Evolutionary conservation across 768 basidiomycete species (phyloP).

Genomic region (Lactifluus rugatus): DNA sequence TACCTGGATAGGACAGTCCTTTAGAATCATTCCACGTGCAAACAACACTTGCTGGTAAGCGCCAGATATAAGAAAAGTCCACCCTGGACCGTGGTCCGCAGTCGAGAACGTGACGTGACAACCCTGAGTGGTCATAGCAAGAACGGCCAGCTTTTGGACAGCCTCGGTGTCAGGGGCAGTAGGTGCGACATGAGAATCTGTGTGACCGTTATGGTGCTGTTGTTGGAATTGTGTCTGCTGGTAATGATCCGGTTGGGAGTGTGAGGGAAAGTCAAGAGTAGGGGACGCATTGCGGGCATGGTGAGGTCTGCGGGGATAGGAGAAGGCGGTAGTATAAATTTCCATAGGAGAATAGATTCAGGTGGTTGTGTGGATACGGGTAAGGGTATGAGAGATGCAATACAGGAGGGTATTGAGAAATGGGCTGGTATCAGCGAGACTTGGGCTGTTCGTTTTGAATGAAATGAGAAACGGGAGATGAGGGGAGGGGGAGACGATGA

Average conservation of each 20-base stretch:
- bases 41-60: constrained; percentile 89
- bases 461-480: constrained; percentile 10
- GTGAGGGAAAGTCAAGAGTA: constrained; percentile 50
- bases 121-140: constrained; percentile 71
- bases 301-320: constrained; percentile 76
- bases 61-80: constrained; percentile 89
- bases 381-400: constrained; percentile 22
- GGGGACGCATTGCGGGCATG: constrained; percentile 53
- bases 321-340: constrained; percentile 91
- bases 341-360: constrained; percentile 53
- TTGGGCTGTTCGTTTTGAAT: constrained; percentile 15
- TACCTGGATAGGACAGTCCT: constrained; percentile 83
- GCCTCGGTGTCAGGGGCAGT: constrained; percentile 55
- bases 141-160: constrained; percentile 67
- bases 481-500: constrained; percentile 1
- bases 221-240: constrained; percentile 31
- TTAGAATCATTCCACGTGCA: constrained; percentile 78
- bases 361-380: constrained; percentile 13
- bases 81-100: constrained; percentile 60
- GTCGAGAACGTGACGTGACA: constrained; percentile 76
- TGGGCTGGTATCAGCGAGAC: constrained; percentile 18
- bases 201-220: constrained; percentile 24
- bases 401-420: constrained; percentile 19
- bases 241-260: constrained; percentile 34
- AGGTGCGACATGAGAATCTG: constrained; percentile 25